A percentile compares a stretch with the other conserved stretches of the same genome.
Conservation (phyloP, 1,139 yeast species). For the Taphrina pruni region DNA sequence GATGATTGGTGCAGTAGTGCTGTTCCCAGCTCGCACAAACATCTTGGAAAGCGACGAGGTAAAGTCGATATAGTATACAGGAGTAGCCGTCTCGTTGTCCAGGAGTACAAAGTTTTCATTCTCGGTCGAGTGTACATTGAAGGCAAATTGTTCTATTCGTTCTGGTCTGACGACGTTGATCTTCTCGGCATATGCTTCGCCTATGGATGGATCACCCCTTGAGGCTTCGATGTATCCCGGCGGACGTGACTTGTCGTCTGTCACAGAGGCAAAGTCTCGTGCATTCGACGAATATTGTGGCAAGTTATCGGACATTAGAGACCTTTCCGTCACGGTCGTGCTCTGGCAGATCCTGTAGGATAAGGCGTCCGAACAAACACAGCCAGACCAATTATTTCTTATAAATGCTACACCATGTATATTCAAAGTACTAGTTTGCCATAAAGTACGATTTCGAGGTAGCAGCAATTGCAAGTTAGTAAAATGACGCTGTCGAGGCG, state of each 20-base stretch:
- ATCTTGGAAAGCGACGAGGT: slow-evolving; percentile 21
- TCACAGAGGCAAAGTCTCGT: background rate
- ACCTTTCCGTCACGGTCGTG: too few species aligned
- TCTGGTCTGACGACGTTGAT: background rate
- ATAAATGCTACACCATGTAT: too few species aligned
- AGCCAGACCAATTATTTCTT: too few species aligned
- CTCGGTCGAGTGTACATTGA: slow-evolving; percentile 23
- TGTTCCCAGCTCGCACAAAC: slow-evolving; percentile 13
- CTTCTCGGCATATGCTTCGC: slow-evolving; percentile 23
- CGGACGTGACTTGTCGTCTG: slow-evolving; percentile 19
- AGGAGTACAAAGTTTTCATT: slow-evolving; percentile 21
- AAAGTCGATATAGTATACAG: slow-evolving; percentile 17
- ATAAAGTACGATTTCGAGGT: too few species aligned
- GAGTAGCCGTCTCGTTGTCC: background rate
- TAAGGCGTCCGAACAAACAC: too few species aligned
- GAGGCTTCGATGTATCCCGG: slow-evolving; percentile 20
- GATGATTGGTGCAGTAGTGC: slow-evolving; percentile 8
- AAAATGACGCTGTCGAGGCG: background rate
- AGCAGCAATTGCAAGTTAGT: too few species aligned
- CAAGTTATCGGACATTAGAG: slow-evolving; percentile 6
- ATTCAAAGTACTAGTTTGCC: too few species aligned
- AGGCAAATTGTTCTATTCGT: background rate
- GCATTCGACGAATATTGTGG: slow-evolving; percentile 14
- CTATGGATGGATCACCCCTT: background rate
- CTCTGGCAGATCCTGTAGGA: too few species aligned